phyloP scores from a whole-genome alignment of 306 rosid species.

The Inga leiocalycina region DNA sequence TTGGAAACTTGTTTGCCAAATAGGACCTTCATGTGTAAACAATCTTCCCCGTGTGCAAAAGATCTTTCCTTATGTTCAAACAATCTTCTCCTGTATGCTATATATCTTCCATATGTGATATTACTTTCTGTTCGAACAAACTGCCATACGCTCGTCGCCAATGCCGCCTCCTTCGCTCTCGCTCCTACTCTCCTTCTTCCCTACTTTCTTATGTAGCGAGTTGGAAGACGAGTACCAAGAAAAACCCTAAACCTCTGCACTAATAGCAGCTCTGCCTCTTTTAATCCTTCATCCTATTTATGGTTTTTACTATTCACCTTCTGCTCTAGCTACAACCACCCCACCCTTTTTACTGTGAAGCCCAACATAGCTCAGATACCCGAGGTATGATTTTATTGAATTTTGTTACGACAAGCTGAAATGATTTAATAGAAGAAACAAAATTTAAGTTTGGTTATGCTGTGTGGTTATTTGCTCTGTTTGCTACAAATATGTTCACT shows the following conservation, averaged over 20 bases:
- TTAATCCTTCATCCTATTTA: not conserved
- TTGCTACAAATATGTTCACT: not conserved
- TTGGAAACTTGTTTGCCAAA: no score
- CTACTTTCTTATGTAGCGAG: not conserved
- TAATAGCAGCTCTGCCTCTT: not conserved
- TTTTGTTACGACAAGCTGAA: not conserved
- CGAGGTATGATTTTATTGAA: slow-evolving; percentile 1
- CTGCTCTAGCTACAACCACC: not conserved
- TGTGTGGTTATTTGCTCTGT: not conserved
- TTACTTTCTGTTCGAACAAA: no score
- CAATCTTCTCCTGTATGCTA: no score
- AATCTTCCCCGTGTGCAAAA: no score
- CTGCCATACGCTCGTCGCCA: not conserved
- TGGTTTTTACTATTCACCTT: not conserved
- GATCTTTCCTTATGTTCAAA: no score
- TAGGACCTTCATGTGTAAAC: no score
- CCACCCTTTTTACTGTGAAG: not conserved
- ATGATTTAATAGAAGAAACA: no score
- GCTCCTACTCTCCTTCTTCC: not conserved
- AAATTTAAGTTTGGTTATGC: not conserved
- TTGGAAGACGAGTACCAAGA: not conserved
- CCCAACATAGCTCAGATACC: slow-evolving; percentile 1
- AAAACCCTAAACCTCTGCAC: not conserved
- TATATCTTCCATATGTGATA: no score
- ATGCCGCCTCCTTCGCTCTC: not conserved